These are phyloP conservation scores for Cordyceps fumosorosea DNA, from an alignment of 2,329 filamentous ascomycete species.

Conservation along the genomic window DNA sequence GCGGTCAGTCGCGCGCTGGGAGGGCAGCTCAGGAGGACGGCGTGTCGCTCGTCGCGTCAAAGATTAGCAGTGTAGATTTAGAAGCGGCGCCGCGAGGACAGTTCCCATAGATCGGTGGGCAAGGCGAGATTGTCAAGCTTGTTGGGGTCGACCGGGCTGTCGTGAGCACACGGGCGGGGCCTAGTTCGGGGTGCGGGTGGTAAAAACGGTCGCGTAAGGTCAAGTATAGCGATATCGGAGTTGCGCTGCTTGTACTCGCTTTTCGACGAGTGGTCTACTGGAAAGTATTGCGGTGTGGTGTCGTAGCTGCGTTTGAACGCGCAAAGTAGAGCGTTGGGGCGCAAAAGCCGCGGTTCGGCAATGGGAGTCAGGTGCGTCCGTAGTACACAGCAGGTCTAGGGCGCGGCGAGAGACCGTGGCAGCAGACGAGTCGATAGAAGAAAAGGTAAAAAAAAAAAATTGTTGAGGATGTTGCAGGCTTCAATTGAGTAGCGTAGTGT, in stretches of 20 bases:
- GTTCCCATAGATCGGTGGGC: not conserved
- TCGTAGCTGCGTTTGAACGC: not conserved
- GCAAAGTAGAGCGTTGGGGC: not conserved
- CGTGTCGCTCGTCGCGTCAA: not conserved
- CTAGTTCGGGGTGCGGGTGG: no score
- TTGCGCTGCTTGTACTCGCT: not conserved
- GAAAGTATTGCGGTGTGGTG: not conserved
- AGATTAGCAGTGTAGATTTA: not conserved
- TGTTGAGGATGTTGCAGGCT: not conserved
- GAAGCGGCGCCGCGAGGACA: not conserved
- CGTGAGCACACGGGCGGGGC: not conserved
- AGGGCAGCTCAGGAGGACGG: not conserved
- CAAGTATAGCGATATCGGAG: not conserved
- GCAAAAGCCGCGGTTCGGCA: slow-evolving; percentile 8
- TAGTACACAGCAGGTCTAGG: not conserved
- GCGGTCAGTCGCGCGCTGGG: not conserved
- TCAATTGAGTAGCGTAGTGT: not conserved
- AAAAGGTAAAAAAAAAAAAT: not conserved
- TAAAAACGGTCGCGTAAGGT: not conserved
- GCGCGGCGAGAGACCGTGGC: no score
- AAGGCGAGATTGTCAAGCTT: not conserved
- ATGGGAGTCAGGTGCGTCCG: not conserved
- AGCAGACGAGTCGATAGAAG: not conserved
- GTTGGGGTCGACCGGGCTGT: not conserved
- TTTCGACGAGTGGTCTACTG: not conserved